Base-by-base conservation (phyloP, 768 basidiomycete genomes). In the Coprinellus micaceus region DNA sequence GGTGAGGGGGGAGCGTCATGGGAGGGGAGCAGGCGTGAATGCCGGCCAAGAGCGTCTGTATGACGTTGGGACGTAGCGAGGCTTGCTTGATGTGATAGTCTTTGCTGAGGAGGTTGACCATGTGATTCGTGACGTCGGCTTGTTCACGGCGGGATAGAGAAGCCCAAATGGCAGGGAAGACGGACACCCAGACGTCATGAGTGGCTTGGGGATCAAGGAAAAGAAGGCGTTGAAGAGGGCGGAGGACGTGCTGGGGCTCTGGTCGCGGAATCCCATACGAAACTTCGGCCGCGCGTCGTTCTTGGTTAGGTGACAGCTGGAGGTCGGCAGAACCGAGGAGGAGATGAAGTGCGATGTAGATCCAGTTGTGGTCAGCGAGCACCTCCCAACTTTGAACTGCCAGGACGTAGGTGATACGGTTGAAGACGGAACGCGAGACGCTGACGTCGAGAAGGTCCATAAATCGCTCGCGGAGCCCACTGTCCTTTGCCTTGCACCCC, bases 361-460 rank as follows among this genome's bases (percentile, higher is more conserved):
- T 87, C 97, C 97, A 99, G 64, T 97, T 93, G 53, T 90, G 84
- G 58, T 96, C 94, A 2, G 91, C 84, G 19, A 99, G 72, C 1
- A 87, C 83, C 55, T 98, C 97, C 97, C 97, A 99, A 63, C 80
- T 93, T 70, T 98, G 96, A 15, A 95, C 88, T 24, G 90, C 94
- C 37, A 96, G 77, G 60, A 98, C 85, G 69, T 95, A 98, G 39
- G 89, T 87, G 46, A 99, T 70, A 25, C 97, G 88, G 57, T 81
- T 85, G 56, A 83, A 82, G 11, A 97, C 78, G 1, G 89, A 87
- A 30, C 89, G 84, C 29, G 95, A 91, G 49, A 98, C 83, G 66
- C 89, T 95, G 63, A 84, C 77, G 63, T 98, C 95, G 60, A 98
- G 77, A 41, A 97, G 79, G 66, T 94, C 92, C 63, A 98, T 79